Percentiles rank a stretch among this genome's conserved stretches.
phyloP scores from a whole-genome alignment of 805 yeast species.

The Myxozyma nipponensis region DNA sequence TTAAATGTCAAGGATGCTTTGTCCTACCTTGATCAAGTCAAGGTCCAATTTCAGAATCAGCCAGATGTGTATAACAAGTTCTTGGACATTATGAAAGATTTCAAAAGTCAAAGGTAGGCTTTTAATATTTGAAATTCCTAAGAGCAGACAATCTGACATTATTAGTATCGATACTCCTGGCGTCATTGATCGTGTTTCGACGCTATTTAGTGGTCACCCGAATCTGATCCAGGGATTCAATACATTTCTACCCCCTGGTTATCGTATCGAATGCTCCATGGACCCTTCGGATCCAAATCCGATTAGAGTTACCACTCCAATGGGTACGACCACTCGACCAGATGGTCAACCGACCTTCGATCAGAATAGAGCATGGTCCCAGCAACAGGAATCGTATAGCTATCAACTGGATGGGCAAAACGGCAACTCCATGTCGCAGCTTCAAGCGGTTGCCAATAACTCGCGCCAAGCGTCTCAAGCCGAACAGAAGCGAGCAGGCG shows the following conservation, averaged over 20 bases:
- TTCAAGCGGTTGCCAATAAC: constrained; percentile 28
- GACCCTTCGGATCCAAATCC: constrained; percentile 91
- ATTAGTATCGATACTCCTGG: constrained; percentile 87
- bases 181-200: constrained; percentile 91
- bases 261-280: constrained; percentile 80
- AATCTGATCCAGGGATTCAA: constrained; percentile 92
- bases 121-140: neutral
- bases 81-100: constrained; percentile 97
- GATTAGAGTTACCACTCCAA: constrained; percentile 90
- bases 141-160: constrained; percentile 6
- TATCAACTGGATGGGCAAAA: constrained; percentile 11
- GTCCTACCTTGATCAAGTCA: constrained; percentile 92
- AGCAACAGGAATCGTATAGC: constrained; percentile 19
- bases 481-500: constrained; percentile 36
- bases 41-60: constrained; percentile 82
- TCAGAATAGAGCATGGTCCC: constrained; percentile 18
- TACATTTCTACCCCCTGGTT: constrained; percentile 96
- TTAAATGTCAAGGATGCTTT: constrained; percentile 94
- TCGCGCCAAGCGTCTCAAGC: constrained; percentile 23
- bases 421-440: constrained; percentile 21
- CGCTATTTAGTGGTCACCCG: constrained; percentile 88
- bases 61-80: constrained; percentile 96
- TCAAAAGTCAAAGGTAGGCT: constrained; percentile 78
- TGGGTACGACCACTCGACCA: constrained; percentile 78
- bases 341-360: constrained; percentile 43